Base-by-base conservation (phyloP, 305 asterid genomes). In the Fraxinus dipetala region DNA sequence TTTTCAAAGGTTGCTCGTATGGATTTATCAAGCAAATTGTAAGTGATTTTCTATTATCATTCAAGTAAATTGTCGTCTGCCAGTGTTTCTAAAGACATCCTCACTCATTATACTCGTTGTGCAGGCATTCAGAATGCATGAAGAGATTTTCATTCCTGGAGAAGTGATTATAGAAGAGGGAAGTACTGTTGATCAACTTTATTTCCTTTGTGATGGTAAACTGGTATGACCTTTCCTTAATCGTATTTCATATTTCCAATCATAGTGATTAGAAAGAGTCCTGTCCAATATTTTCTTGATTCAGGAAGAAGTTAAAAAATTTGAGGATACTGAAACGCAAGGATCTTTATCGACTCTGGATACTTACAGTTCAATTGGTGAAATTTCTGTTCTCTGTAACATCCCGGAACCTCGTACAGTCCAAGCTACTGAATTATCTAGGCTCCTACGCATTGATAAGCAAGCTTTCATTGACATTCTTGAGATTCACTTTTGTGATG, bases 121-220 rank as follows among this genome's bases (percentile, higher is more conserved):
- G 63, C 69, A 93, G 97, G 91, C 91, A 28, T 85, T 88, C 32
- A 79, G 76, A 32, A 90, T 88, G 51, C 94, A 93, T 31, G 96
- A 93, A 82, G 95, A 93, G 84, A 86, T 83, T 84, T 93, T 90
- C 80, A 94, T 91, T 80, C 96, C 94, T 0, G 94, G 92, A 82
- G 93, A 91, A 89, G 89, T 89, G 81, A 83, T 93, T 18, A 72
- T 91, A 20, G 95, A 93, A 83, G 90, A 87, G 84, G 94, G 93
- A 77, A 81, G 67, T 79, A 79, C 73, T 22, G 81, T 89, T 5
- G 92, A 93, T 83, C 96, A 93, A 75, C 90, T 91, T 56, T 91
- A 93, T 76, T 87, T 91, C 80, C 85, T 91, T 31, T 87, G 87
- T 81, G 85, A 93, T 35, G 96, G 96, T 77, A 90, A 87, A 81